Evolutionary conservation across 495 filamentous ascomycete genomes (phyloP).

Genomic region (Penicillium paxilli): DNA sequence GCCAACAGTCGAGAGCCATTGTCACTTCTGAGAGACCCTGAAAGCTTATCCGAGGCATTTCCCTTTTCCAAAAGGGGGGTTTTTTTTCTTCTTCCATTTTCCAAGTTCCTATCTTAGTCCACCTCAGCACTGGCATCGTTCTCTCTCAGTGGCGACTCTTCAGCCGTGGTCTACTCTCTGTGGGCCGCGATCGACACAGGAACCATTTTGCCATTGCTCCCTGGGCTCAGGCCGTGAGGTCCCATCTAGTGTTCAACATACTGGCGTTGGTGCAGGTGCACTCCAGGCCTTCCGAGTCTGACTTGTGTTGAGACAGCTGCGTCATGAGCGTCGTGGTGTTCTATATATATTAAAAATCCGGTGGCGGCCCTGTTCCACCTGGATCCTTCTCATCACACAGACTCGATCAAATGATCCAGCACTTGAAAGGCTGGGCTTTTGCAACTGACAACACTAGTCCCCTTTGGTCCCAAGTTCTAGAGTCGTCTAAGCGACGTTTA

Average conservation of each 20-base stretch:
- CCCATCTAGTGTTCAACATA: no score
- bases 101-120: neutral
- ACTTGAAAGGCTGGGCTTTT: neutral
- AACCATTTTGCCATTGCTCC: slow-evolving; percentile 11
- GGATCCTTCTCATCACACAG: neutral
- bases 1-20: neutral
- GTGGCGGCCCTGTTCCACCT: slow-evolving; percentile 7
- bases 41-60: slow-evolving; percentile 17
- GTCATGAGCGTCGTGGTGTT: slow-evolving; percentile 17
- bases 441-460: neutral
- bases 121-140: no score
- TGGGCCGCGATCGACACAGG: slow-evolving; percentile 27
- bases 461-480: neutral
- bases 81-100: neutral
- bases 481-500: slow-evolving; percentile 2
- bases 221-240: slow-evolving; percentile 10
- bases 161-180: slow-evolving; percentile 16
- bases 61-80: no score
- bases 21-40: slow-evolving; percentile 3
- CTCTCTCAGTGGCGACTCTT: slow-evolving; percentile 6
- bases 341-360: slow-evolving; percentile 21
- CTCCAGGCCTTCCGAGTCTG: neutral
- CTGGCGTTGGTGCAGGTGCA: no score
- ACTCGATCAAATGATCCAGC: neutral
- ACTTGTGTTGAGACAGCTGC: slow-evolving; percentile 14